Evolutionary conservation across 2,329 filamentous ascomycete genomes (phyloP).

Genomic region (Cladophialophora exuberans): DNA sequence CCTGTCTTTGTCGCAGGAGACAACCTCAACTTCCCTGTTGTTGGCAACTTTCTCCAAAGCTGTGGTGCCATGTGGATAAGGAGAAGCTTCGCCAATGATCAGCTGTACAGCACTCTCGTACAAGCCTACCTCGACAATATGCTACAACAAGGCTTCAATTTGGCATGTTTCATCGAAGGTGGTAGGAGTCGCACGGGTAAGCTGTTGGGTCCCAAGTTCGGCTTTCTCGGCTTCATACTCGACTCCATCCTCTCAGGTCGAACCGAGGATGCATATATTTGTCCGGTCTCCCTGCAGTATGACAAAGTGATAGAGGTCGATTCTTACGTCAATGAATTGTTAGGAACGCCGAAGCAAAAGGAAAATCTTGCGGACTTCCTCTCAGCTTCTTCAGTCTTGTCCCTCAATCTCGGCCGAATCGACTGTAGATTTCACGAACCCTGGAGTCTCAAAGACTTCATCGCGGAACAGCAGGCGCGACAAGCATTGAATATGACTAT

Average conservation of each 20-base stretch:
- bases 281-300: constrained; percentile 95
- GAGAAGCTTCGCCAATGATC: constrained; percentile 87
- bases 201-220: constrained; percentile 90
- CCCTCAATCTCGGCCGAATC: constrained; percentile 83
- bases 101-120: constrained; percentile 87
- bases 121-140: constrained; percentile 95
- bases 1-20: constrained; percentile 94
- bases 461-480: constrained; percentile 72
- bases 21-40: constrained; percentile 90
- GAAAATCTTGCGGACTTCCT: constrained; percentile 91
- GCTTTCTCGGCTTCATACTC: constrained; percentile 87
- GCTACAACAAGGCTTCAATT: constrained; percentile 86
- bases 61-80: constrained; percentile 73
- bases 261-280: constrained; percentile 88
- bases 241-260: constrained; percentile 87
- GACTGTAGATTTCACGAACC: constrained; percentile 96
- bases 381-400: constrained; percentile 85
- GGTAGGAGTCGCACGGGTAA: constrained; percentile 92
- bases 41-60: constrained; percentile 89
- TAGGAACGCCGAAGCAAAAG: constrained; percentile 93
- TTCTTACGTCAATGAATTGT: constrained; percentile 90
- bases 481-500: constrained; percentile 43
- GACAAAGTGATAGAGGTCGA: constrained; percentile 99
- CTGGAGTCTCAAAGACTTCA: constrained; percentile 84
- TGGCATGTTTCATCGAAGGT: constrained; percentile 98